Evolutionary conservation across 257 asterid genomes (phyloP).

Genomic region (Leptodermis oblonga): DNA sequence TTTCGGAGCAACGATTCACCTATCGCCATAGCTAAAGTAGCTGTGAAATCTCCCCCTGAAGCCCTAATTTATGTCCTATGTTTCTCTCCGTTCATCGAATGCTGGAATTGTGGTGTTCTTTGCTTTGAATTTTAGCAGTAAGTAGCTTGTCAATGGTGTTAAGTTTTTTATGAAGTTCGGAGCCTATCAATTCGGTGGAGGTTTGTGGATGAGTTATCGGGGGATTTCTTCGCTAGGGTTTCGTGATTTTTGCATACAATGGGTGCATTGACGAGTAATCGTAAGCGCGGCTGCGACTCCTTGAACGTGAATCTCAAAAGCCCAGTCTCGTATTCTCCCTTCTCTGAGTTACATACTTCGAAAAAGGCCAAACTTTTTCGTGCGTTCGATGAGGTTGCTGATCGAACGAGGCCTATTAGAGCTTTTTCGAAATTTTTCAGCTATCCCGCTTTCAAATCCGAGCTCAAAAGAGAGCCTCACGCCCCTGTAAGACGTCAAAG

Average conservation of each 20-base stretch:
- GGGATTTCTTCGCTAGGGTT: slow-evolving; percentile 11
- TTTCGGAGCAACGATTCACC: not conserved
- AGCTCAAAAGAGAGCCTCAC: slow-evolving; percentile 43
- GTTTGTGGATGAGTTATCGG: slow-evolving; percentile 8
- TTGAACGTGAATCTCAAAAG: slow-evolving; percentile 21
- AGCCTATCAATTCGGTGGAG: not conserved
- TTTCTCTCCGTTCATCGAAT: not conserved
- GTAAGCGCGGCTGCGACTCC: slow-evolving; percentile 50
- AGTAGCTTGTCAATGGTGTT: not conserved
- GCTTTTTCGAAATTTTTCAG: slow-evolving; percentile 20
- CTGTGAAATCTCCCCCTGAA: not conserved
- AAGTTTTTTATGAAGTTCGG: not conserved
- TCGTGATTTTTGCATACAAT: slow-evolving; percentile 22
- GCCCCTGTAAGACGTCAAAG: slow-evolving; percentile 49
- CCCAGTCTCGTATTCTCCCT: slow-evolving; percentile 20
- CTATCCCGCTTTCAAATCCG: slow-evolving; percentile 40
- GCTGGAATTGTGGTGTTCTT: not conserved
- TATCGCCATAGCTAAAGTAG: not conserved
- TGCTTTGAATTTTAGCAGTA: not conserved
- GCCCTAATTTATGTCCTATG: not conserved
- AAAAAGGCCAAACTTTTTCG: slow-evolving; percentile 38
- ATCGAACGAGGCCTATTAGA: slow-evolving; percentile 8
- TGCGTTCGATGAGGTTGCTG: slow-evolving; percentile 17
- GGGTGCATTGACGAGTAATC: slow-evolving; percentile 57
- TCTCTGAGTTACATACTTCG: slow-evolving; percentile 29